Evolutionary conservation across 805 yeast species (phyloP).

Genomic region (Saturnispora silvae): DNA sequence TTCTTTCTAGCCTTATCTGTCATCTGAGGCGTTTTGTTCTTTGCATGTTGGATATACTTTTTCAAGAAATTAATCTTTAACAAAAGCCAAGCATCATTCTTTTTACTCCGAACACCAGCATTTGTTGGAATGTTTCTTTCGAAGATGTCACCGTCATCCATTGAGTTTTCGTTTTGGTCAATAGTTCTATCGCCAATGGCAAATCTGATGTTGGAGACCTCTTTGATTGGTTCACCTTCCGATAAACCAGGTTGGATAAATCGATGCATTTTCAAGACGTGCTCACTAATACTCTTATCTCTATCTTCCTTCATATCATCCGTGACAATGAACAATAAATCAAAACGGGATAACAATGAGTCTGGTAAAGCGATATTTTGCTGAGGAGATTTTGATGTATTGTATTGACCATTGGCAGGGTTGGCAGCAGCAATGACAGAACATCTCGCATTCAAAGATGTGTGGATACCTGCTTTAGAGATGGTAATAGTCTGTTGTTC

Average conservation of each 20-base stretch:
- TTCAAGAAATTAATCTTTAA: conserved; percentile 70
- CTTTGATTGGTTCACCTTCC: conserved; percentile 92
- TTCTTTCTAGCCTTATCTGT: conserved; percentile 68
- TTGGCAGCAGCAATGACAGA: conserved; percentile 97
- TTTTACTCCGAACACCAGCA: conserved; percentile 13
- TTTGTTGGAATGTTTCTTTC: conserved; percentile 80
- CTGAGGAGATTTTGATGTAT: conserved; percentile 91
- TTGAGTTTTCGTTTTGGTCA: conserved; percentile 27
- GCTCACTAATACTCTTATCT: conserved; percentile 86
- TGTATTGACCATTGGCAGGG: conserved; percentile 95
- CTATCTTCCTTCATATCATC: conserved; percentile 82
- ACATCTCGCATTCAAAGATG: conserved; percentile 92
- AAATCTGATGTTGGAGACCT: conserved; percentile 54
- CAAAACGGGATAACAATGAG: conserved; percentile 92
- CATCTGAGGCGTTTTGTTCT: conserved; percentile 75
- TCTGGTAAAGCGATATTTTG: conserved; percentile 95
- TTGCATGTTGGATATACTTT: conserved; percentile 90
- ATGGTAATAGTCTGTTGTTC: conserved; percentile 98
- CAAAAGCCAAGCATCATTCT: conserved; percentile 37
- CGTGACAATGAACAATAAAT: conserved; percentile 87
- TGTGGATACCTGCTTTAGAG: conserved; percentile 96
- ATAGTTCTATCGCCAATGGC: conserved; percentile 66
- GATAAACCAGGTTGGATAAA: conserved; percentile 76
- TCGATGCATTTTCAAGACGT: conserved; percentile 88
- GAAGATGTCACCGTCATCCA: conserved; percentile 54